Evolutionary conservation across 345 rosid genomes (phyloP), one percentile per base, ranked within the genome.

Genomic region (Syzygium aqueum): DNA sequence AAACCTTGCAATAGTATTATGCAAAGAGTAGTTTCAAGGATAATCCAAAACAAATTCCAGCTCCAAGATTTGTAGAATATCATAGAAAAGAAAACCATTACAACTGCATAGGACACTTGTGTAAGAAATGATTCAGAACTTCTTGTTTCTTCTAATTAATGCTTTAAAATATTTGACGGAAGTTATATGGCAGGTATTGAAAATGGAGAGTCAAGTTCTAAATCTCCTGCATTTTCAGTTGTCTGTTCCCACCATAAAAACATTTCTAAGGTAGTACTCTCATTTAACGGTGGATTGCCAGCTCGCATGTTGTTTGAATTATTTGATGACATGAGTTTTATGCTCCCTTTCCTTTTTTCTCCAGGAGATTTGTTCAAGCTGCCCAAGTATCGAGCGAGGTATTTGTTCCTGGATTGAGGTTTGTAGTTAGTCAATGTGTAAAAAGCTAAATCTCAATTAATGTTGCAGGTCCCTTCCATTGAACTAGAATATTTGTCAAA

Each of bases 321-420:
- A 73, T 73, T 73, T 73, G 82, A 73, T 73, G 49, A 17, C 49
- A 73, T 37, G 49, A 52, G 2, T 53, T 59, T 83, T 33, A 23
- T 84, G 54, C 80, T 46, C 50, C 78, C 19, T 50, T 86, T 37
- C 52, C 59, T 89, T 78, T 87, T 53, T 17, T 88, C 91, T 85
- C 88, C 94, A 97, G 99, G 96, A 94, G 99, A 91, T 97, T 95
- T 87, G 85, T 95, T 90, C 95, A 89, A 89, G 99, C 98, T 14
- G 99, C 99, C 88, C 95, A 95, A 91, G 93, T 95, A 84, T 93
- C 96, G 28, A 89, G 85, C 77, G 89, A 93, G 98, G 99, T 97
- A 88, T 30, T 73, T 73, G 49, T 73, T 73, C 27, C 49, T 73
- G 82, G 43, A 33, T 73, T 73, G 82, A 1, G 14, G 19, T 57